Percentiles rank a stretch among this genome's conserved stretches.
phyloP scores from a whole-genome alignment of 805 yeast species.

The Babjeviella inositovora region DNA sequence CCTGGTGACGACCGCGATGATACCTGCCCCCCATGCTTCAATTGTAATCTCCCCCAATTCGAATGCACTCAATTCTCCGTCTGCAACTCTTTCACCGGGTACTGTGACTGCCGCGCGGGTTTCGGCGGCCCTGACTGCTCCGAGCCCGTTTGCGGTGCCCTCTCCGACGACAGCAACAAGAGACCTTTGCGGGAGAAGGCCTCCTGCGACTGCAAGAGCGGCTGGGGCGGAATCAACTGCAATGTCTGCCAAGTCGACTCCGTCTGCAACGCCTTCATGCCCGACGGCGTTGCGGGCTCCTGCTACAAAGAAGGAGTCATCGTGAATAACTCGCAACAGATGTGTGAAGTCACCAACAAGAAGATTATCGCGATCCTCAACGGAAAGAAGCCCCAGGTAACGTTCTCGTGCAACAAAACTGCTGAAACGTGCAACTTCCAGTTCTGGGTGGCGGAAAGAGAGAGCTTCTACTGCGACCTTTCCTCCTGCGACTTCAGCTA shows the following conservation, averaged over 20 bases:
- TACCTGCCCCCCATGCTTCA: constrained; percentile 83
- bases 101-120: constrained; percentile 85
- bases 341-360: constrained; percentile 87
- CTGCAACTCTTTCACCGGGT: constrained; percentile 82
- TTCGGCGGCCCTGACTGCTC: constrained; percentile 92
- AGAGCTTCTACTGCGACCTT: constrained; percentile 83
- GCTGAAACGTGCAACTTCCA: constrained; percentile 68
- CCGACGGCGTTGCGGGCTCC: constrained; percentile 72
- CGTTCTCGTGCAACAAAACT: constrained; percentile 72
- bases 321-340: constrained; percentile 69
- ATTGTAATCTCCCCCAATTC: constrained; percentile 84
- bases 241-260: constrained; percentile 62
- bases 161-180: constrained; percentile 36
- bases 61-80: constrained; percentile 78
- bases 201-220: constrained; percentile 59
- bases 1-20: constrained; percentile 9
- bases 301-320: constrained; percentile 79
- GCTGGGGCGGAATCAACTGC: constrained; percentile 94
- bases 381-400: constrained; percentile 80
- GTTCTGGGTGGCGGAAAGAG: constrained; percentile 87
- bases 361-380: constrained; percentile 69
- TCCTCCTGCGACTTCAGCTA: constrained; percentile 54
- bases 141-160: constrained; percentile 73
- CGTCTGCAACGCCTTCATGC: constrained; percentile 78
- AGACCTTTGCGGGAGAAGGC: constrained; percentile 44